Conservation (phyloP, 306 rosid species). For the Pueraria montana region DNA sequence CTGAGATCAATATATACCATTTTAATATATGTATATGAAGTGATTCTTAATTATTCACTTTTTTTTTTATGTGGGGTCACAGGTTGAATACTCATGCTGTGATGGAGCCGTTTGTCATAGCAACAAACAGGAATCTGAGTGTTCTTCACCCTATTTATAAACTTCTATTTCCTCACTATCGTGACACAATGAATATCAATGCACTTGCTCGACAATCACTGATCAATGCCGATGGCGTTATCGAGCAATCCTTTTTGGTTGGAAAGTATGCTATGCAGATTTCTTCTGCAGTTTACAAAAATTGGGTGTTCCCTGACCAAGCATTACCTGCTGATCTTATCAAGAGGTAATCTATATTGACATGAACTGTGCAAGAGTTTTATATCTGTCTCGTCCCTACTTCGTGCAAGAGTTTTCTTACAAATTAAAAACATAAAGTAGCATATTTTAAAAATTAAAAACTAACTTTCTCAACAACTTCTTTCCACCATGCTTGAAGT, state of each 20-base stretch:
- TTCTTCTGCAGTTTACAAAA: constrained; percentile 46
- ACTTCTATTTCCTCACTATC: constrained; percentile 52
- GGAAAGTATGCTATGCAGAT: constrained; percentile 46
- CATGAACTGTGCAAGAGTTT: too few species aligned
- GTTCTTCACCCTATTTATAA: constrained; percentile 55
- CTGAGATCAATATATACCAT: too few species aligned
- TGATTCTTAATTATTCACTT: too few species aligned
- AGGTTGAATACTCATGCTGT: constrained; percentile 85
- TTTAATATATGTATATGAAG: too few species aligned
- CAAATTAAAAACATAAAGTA: too few species aligned
- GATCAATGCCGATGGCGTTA: constrained; percentile 51
- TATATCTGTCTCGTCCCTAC: too few species aligned
- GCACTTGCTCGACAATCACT: constrained; percentile 45
- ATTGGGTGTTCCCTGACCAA: constrained; percentile 54
- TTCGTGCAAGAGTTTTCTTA: too few species aligned
- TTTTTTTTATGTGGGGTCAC: not conserved
- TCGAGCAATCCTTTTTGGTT: constrained; percentile 44
- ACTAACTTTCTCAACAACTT: too few species aligned
- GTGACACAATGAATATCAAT: constrained; percentile 58
- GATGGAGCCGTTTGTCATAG: constrained; percentile 68
- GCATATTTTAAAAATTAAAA: too few species aligned
- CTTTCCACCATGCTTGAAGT: too few species aligned
- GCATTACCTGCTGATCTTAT: constrained; percentile 55
- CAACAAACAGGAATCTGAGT: constrained; percentile 54
- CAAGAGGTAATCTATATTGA: constrained; percentile 59